Conservation (phyloP, 345 rosid species). For the rapeseed (Brassica napus) region DNA sequence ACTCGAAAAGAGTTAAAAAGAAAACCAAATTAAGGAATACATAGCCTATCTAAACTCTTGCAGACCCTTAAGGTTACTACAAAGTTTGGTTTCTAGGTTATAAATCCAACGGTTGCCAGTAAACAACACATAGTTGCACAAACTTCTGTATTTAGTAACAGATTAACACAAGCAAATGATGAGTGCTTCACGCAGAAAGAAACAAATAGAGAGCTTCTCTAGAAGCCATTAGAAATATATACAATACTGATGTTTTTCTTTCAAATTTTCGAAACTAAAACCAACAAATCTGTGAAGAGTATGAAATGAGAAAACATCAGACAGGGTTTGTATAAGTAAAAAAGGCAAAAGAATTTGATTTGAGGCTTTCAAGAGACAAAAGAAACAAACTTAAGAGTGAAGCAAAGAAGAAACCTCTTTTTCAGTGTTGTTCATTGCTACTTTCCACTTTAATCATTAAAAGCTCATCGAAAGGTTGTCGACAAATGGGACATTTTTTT, state of each 20-base stretch:
- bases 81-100: neutral
- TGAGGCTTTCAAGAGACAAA: neutral
- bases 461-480: conserved; percentile 73
- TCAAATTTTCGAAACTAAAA: conserved; percentile 10
- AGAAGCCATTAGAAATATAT: conserved; percentile 33
- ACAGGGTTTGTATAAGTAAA: conserved; percentile 12
- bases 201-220: conserved; percentile 9
- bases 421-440: conserved; percentile 41
- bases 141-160: neutral
- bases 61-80: neutral
- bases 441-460: conserved; percentile 73
- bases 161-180: conserved; percentile 1
- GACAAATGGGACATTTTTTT: conserved; percentile 89
- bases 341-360: neutral
- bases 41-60: neutral
- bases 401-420: conserved; percentile 34
- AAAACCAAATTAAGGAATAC: neutral
- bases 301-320: conserved; percentile 5
- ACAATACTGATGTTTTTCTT: conserved; percentile 19
- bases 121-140: neutral
- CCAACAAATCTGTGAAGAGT: conserved; percentile 19
- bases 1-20: neutral
- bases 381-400: conserved; percentile 30
- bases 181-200: neutral
- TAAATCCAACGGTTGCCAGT: neutral